Base-by-base conservation (phyloP, 306 rosid genomes). In the Ormosia semicastrata region DNA sequence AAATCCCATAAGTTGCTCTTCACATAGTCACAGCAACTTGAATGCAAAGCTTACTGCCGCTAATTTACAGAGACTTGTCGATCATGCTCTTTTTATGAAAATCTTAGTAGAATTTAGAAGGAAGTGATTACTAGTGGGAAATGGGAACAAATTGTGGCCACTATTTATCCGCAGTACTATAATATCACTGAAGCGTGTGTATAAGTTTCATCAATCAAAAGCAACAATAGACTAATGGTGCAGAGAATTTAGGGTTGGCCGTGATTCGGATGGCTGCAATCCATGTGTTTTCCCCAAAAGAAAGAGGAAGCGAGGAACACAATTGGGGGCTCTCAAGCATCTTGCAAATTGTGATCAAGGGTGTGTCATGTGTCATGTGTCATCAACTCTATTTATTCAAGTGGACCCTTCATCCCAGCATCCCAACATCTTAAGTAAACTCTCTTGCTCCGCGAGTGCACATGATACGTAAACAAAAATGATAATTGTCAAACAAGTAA, bases 371-470 rank as follows among this genome's bases (percentile, higher is more conserved):
- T 65, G 76, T 82, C 85, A 60, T 80, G 57, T 91, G 88, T 88
- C 89, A 89, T 82, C 86, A 64, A 85, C 89, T 52, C 81, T 86
- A 88, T 88, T 89, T 88, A 91, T 76, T 86, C 82, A 18, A 66
- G 93, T 91, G 93, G 96, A 83, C 92, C 93, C 86, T 77, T 75
- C 79, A 32, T 52, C 82, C 54, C 78, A 66, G 80, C 71, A 44
- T n/a, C 62, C 36, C 40, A 64, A 41, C 57, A 47, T 81, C 24
- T 24, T 24, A 24, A 24, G 24, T 24, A 24, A 24, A 24, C 24
- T 24, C 0, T 24, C 24, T 24, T 0, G 24, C 1, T 24, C 24
- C 24, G 24, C 24, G 0, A 24, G 24, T 24, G 24, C 24, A 24
- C 24, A 24, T 24, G 24, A 24, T 24, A 24, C 1, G 24, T 24